Base-by-base conservation (phyloP, 225 moss, liverwort and hornwort genomes). In the Neckera pumila region DNA sequence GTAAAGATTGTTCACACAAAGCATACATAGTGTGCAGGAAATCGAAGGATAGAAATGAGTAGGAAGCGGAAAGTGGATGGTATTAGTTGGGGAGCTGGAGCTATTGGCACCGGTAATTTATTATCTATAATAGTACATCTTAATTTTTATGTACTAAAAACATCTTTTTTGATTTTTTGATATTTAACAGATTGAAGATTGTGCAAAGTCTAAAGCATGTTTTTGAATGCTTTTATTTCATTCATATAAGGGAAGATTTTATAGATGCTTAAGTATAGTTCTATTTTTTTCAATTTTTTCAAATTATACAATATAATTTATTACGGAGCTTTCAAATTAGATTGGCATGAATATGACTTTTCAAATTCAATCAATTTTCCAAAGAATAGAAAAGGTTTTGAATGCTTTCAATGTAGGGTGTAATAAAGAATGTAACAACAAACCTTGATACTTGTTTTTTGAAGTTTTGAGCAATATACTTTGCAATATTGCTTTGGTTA, bases 361-460 rank as follows among this genome's bases (percentile, higher is more conserved):
- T 71, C 2, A 43, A 72, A 27, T 43, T 17, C 72, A 71, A 71
- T 71, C 23, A 40, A 40, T 14, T 42, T 8, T 42, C 45, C 8
- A 45, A 45, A 0, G 42, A 15, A 71, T 15, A 26, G 1, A 15
- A 14, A 26, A 42, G 42, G 14, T 42, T 26, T 15, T 26, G 1
- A 72, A 1, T 42, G 16, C 17, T 72, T 27, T 9, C 0, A 0
- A 42, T 42, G 2, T 17, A 43, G 3, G 3, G 3, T 3, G 3
- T 15, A 28, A 2, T 25, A 16, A 27, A 27, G 8, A 25, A 27
- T 71, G 14, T 27, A 42, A 27, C 26, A 9, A 16, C 16, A 72
- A 72, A 27, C 17, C 6, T 27, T 27, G 0, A 43, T 27, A 27
- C 5, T 42, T 27, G 3, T 43, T 43, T 72, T 10, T 28, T 43